Conservation (phyloP, 106 monocot genomes). For the Hemerocallis citrina region DNA sequence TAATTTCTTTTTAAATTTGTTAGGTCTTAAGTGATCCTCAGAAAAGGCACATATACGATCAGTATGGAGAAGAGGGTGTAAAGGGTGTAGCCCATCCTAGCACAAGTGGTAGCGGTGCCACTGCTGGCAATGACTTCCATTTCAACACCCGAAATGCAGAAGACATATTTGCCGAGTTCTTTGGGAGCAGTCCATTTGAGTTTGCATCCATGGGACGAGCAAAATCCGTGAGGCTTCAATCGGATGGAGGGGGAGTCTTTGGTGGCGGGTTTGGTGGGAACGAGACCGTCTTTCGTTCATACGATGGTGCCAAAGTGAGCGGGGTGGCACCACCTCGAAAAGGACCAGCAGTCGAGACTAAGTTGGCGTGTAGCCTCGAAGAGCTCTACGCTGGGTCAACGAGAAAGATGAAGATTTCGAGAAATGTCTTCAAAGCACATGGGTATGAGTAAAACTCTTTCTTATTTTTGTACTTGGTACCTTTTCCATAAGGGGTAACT, state of each 20-base stretch:
- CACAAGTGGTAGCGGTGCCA: background rate
- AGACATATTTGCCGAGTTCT: constrained; percentile 44
- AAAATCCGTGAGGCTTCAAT: constrained; percentile 36
- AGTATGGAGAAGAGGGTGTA: constrained; percentile 58
- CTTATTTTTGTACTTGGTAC: background rate
- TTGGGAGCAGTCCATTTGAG: constrained; percentile 32
- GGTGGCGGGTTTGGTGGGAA: constrained; percentile 12
- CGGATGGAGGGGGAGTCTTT: constrained; percentile 15
- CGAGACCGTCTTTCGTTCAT: constrained; percentile 29
- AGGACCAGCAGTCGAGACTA: constrained; percentile 58
- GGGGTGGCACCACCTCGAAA: constrained; percentile 27
- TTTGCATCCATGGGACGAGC: constrained; percentile 36
- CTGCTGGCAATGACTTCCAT: background rate
- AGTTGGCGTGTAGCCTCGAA: constrained; percentile 69
- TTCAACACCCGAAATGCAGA: constrained; percentile 35
- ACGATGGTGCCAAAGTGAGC: constrained; percentile 17
- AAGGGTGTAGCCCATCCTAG: constrained; percentile 32
- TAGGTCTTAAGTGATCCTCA: constrained; percentile 58
- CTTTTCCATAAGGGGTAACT: no score
- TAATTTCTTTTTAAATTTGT: background rate
- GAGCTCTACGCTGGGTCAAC: constrained; percentile 75
- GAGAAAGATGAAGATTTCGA: constrained; percentile 85
- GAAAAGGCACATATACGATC: constrained; percentile 43
- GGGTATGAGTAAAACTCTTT: constrained; percentile 34
- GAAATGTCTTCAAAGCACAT: constrained; percentile 41